Evolutionary conservation across 2,329 filamentous ascomycete species (phyloP).

Genomic region (Neurospora sp.): DNA sequence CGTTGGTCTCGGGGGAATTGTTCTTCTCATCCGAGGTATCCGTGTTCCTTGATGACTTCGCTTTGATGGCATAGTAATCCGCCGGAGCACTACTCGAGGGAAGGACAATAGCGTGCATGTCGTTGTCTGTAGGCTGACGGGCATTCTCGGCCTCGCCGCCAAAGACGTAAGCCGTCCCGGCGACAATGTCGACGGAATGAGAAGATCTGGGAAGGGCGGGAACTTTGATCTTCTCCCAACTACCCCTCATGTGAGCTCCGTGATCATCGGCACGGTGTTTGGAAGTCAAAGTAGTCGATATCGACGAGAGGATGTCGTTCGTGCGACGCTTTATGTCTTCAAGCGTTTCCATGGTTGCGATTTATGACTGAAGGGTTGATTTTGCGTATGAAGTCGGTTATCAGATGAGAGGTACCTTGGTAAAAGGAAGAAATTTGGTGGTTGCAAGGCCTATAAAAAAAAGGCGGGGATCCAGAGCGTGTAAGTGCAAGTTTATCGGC

Average conservation of each 20-base stretch:
- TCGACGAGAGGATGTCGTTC: slow-evolving; percentile 40
- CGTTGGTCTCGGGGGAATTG: not conserved
- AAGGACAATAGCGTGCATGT: slow-evolving; percentile 57
- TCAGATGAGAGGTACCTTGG: too few species aligned
- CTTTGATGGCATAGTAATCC: slow-evolving; percentile 50
- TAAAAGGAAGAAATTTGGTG: too few species aligned
- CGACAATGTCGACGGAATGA: slow-evolving; percentile 56
- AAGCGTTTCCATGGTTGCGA: slow-evolving; percentile 40
- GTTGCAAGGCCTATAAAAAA: too few species aligned
- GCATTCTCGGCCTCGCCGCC: slow-evolving; percentile 55
- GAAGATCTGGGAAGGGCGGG: slow-evolving; percentile 60
- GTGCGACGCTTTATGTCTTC: slow-evolving; percentile 44
- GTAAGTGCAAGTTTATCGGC: not conserved
- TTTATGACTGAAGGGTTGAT: not conserved
- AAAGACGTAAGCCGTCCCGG: slow-evolving; percentile 52
- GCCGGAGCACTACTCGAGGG: slow-evolving; percentile 46
- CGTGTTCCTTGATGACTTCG: slow-evolving; percentile 23
- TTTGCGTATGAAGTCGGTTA: not conserved
- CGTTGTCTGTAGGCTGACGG: slow-evolving; percentile 58
- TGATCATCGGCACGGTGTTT: slow-evolving; percentile 15
- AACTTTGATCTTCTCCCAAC: slow-evolving; percentile 49
- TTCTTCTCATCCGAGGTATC: slow-evolving; percentile 1
- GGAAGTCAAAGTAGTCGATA: slow-evolving; percentile 36
- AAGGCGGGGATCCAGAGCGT: not conserved
- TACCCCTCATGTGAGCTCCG: slow-evolving; percentile 35